Evolutionary conservation across 164 flowering plant genomes (phyloP), one percentile per base, ranked within the genome.

Genomic region (Macadamia integrifolia): DNA sequence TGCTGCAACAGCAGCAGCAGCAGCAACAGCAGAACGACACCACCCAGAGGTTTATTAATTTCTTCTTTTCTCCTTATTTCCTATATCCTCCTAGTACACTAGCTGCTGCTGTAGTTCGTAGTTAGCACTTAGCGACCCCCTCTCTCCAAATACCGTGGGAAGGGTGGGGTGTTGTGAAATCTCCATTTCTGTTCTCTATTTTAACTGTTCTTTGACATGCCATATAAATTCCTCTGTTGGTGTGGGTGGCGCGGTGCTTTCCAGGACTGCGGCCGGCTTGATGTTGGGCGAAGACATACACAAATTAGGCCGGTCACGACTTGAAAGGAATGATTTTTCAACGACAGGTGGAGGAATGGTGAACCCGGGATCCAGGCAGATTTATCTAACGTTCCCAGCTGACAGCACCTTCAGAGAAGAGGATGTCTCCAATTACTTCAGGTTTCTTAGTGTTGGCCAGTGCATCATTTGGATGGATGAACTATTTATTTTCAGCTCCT

Each of bases 351-450:
- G 76, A 17, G 88, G 82, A 43, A 79, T 76, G 32, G 68, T 70
- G 64, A 83, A 76, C 64, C 87, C 93, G 3, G 84, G 84, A 10
- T 80, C 93, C 0, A 83, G 92, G 57, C 96, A 90, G 80, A 90
- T 90, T 61, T 90, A 90, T 71, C 75, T 90, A 71, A 90, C 96
- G 6, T 93, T 93, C 73, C 98, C 98, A 32, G 98, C 98, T 64
- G 98, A 93, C 65, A 93, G 98, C 67, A 87, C 97, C 9, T 93
- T 93, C 67, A 82, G 85, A 71, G 97, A 93, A 74, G 98, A 91
- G 64, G 98, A 93, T 82, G 98, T 93, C 28, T 89, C 97, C 1
- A 86, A 84, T 71, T 93, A 93, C 74, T 93, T 93, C 76, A 87
- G 96, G 98, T 91, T 76, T 62, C 23, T 71, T 3, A 58, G 12